A percentile compares a stretch with the other conserved stretches of the same genome.
These are phyloP conservation scores for Hortiboletus flavorubellus DNA, from an alignment of 768 basidiomycete genomes.

Conservation along the genomic window DNA sequence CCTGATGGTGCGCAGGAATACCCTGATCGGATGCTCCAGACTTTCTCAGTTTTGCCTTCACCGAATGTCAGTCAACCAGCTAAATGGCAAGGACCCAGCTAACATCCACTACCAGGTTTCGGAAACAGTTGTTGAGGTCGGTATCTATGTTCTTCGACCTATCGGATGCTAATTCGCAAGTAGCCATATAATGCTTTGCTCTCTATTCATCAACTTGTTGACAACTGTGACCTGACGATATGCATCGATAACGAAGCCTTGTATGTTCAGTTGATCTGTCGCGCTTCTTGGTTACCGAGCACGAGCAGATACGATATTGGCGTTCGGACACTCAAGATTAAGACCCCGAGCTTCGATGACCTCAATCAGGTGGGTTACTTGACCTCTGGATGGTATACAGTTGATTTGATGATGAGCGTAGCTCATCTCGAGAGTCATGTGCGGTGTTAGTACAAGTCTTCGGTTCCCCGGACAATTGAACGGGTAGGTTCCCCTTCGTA, in stretches of 20 bases:
- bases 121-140: constrained; percentile 54
- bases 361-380: constrained; percentile 57
- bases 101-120: constrained; percentile 31
- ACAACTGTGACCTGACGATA: constrained; percentile 79
- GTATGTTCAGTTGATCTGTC: constrained; percentile 36
- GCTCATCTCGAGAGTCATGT: constrained; percentile 89
- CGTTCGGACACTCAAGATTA: constrained; percentile 59
- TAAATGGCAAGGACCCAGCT: constrained; percentile 4
- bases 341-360: constrained; percentile 59
- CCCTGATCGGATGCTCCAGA: constrained; percentile 46
- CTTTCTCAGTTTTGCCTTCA: constrained; percentile 52
- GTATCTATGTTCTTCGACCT: constrained; percentile 2
- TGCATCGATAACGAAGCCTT: constrained; percentile 88
- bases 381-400: neutral
- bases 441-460: constrained; percentile 87
- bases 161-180: constrained; percentile 8
- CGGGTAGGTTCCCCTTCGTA: constrained; percentile 46
- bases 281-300: neutral
- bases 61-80: constrained; percentile 42
- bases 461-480: constrained; percentile 95
- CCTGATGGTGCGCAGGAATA: constrained; percentile 48
- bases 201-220: constrained; percentile 85
- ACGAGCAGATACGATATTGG: constrained; percentile 66
- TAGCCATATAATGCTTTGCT: constrained; percentile 83
- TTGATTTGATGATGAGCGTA: constrained; percentile 19